Base-by-base conservation (phyloP, 495 filamentous ascomycete genomes). In the Aspergillus sclerotiicarbonarius region DNA sequence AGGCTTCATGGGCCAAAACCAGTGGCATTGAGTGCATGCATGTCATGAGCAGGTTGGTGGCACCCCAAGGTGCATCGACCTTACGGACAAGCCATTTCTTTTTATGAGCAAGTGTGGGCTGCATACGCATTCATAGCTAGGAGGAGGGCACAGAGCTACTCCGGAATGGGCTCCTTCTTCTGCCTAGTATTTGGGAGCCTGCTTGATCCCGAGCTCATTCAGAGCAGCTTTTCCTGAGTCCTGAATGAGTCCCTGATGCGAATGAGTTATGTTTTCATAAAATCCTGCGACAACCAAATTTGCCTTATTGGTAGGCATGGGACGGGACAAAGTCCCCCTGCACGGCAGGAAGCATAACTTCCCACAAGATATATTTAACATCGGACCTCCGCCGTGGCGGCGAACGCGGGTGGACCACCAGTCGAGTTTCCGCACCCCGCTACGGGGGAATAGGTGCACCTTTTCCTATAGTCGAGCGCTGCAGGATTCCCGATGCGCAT, bases 1-100 rank as follows among this genome's bases (percentile, higher is more conserved):
- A 69, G 89, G 91, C 12, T 87, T 84, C 63, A 82, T 86, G 73
- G 80, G 80, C 51, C 81, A 82, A 56, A 78, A 77, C 41, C 84
- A 87, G 56, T 88, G 86, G 85, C 83, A 86, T 60, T 86, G 79
- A 75, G 47, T 19, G 46, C 21, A 53, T 37, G 33, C 39, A 45
- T 35, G 5, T 16, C 50, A 18, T 8, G 10, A 18, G 35, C 45
- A 16, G 51, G 50, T 58, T 49, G 53, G 51, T 46, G 20, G 55
- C 57, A 58, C 57, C 51, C 29, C 32, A 47, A 44, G 59, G 39
- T 62, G 54, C 66, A 60, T 55, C 49, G 54, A 45, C 52, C 35
- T 62, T 37, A 49, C 58, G 43, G 43, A 55, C 57, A 35, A 63
- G 53, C 47, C 44, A 54, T 62, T 58, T 57, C 33, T 25, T 50